Evolutionary conservation across 805 yeast genomes (phyloP), one percentile per base, ranked within the genome.

Genomic region (Zygosaccharomyces lentus): DNA sequence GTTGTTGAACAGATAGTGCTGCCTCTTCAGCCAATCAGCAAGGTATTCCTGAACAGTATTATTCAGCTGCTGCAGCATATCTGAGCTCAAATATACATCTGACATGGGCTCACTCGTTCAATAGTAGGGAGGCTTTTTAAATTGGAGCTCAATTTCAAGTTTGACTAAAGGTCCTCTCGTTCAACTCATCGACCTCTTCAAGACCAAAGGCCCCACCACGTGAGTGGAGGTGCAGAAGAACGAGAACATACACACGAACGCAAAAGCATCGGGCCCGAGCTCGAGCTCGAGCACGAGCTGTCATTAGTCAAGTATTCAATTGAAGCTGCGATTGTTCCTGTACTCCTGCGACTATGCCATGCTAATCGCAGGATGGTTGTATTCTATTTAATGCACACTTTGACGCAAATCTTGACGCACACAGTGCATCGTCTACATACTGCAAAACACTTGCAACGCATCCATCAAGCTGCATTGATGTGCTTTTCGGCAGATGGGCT

Each of bases 401-500:
- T 15, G 26, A 38, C 34, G 34, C 34, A 38, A 17, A 25, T 35
- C 19, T 5, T 26, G 41, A 19, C 23, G 21, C 40, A 38, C 16
- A 23, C 31, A 27, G n/a, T 27, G 41, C 41, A 17, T 26, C 34
- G n/a, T 26, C 25, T 38, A 38, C 31, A 17, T 38, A 38, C 24
- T 38, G 17, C 26, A 17, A 29, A 38, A 21, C 17, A 38, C 27
- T 26, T 27, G n/a, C 41, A 30, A 9, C 9, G 13, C 15, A 29
- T 6, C 31, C 31, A 6, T 29, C 15, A 50, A 26, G 41, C 48
- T 24, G 93, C 93, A 65, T 89, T 89, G 65, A 81, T 71, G 67
- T 90, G 96, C 59, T 88, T 73, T 64, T 83, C 87, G 34, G 96
- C 93, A 42, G 76, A 78, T 55, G 97, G 95, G 47, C 77, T 71